Percentiles rank a stretch among this genome's conserved stretches.
Evolutionary conservation across 2,329 filamentous ascomycete species (phyloP).

Genomic region (Fusarium graminum): DNA sequence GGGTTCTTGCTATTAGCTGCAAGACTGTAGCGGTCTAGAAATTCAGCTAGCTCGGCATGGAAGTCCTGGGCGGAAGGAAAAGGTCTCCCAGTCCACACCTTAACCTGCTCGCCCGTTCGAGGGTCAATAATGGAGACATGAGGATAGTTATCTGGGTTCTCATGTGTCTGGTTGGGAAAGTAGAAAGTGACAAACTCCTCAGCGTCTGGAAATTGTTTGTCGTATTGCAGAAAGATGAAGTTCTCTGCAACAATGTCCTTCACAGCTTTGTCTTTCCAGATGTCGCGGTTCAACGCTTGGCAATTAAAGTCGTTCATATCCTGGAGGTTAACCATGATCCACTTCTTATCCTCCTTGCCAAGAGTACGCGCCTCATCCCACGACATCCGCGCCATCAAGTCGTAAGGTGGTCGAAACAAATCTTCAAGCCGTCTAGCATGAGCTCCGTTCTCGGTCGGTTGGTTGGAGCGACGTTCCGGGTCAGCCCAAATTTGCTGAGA

Average conservation of each 20-base stretch:
- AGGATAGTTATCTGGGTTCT: constrained; percentile 90
- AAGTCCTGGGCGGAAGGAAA: constrained; percentile 84
- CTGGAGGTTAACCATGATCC: constrained; percentile 96
- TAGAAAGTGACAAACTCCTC: constrained; percentile 91
- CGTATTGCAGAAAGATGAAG: constrained; percentile 96
- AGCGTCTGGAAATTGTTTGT: constrained; percentile 83
- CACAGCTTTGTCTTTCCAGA: constrained; percentile 91
- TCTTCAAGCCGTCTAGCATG: constrained; percentile 87
- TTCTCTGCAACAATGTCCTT: constrained; percentile 87
- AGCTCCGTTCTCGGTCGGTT: constrained; percentile 63
- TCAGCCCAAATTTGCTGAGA: constrained; percentile 57
- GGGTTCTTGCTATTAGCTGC: constrained; percentile 92
- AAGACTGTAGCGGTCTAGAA: constrained; percentile 96
- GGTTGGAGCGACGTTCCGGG: constrained; percentile 38
- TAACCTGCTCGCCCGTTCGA: constrained; percentile 95
- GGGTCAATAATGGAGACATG: constrained; percentile 97
- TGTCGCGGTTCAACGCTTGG: constrained; percentile 91
- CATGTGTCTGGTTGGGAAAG: constrained; percentile 76
- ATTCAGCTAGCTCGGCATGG: constrained; percentile 91
- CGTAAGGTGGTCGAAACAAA: constrained; percentile 91
- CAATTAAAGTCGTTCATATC: constrained; percentile 95
- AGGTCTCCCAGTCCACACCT: constrained; percentile 90
- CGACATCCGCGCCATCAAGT: constrained; percentile 82
- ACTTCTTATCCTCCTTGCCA: constrained; percentile 90
- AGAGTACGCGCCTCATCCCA: constrained; percentile 88